Conservation (phyloP, 2,329 filamentous ascomycete genomes). For the Xylariaceae sp. region DNA sequence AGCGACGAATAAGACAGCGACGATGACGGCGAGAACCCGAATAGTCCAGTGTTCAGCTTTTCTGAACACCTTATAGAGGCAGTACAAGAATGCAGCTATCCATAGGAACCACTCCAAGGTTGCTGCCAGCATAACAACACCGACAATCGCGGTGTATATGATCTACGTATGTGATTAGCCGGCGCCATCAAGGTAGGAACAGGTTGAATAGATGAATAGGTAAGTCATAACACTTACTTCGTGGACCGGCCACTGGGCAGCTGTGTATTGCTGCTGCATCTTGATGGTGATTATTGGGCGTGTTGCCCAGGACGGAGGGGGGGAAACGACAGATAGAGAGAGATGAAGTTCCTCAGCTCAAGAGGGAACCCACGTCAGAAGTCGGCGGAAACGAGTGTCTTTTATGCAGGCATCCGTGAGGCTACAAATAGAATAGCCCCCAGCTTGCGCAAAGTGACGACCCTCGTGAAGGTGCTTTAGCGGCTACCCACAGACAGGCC, state of each 20-base stretch:
- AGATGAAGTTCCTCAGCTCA: neutral
- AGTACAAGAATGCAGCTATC: conserved; percentile 91
- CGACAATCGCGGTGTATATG: conserved; percentile 75
- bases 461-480: conserved; percentile 7
- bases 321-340: neutral
- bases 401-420: conserved; percentile 26
- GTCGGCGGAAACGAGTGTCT: conserved; percentile 15
- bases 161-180: conserved; percentile 52
- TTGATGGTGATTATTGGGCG: conserved; percentile 16
- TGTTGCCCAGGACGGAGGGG: neutral
- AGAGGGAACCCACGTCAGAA: conserved; percentile 15
- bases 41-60: conserved; percentile 90
- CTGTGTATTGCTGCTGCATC: conserved; percentile 42
- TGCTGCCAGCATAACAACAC: conserved; percentile 75
- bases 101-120: conserved; percentile 91
- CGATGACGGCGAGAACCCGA: conserved; percentile 67
- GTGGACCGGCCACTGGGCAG: conserved; percentile 46
- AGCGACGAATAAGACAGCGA: conserved; percentile 67
- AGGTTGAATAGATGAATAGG: neutral
- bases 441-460: conserved; percentile 13
- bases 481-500: conserved; percentile 12
- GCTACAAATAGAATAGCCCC: conserved; percentile 9
- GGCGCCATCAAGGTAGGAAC: neutral
- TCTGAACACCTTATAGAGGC: conserved; percentile 76
- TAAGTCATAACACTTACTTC: conserved; percentile 35